These are phyloP conservation scores for Dendrobium nobile DNA, from an alignment of 106 monocot species.

Conservation along the genomic window DNA sequence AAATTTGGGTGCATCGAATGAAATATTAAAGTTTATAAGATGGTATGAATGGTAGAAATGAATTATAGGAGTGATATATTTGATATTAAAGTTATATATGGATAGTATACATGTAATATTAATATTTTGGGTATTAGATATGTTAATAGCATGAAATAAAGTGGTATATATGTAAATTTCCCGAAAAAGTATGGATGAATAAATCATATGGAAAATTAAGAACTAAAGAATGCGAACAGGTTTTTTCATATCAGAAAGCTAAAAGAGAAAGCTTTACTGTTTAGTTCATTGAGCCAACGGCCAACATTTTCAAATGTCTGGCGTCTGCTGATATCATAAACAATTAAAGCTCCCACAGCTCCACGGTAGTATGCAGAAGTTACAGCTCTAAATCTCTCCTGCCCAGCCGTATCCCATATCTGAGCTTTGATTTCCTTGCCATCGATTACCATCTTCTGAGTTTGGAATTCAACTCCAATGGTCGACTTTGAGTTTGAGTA, in stretches of 20 bases:
- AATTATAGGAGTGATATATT: too few relatives aligned
- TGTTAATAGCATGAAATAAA: too few relatives aligned
- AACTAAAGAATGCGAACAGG: too few relatives aligned
- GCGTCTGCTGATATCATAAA: constrained; percentile 6
- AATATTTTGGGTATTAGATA: too few relatives aligned
- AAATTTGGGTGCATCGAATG: too few relatives aligned
- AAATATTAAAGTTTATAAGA: too few relatives aligned
- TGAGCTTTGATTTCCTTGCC: constrained; percentile 12
- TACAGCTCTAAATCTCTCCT: constrained; percentile 8
- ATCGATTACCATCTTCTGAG: constrained; percentile 7
- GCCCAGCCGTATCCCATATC: constrained; percentile 10
- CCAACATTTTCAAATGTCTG: neutral
- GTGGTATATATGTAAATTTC: too few relatives aligned
- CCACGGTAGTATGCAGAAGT: constrained; percentile 11
- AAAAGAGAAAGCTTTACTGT: neutral
- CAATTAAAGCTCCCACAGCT: constrained; percentile 4
- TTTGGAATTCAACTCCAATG: constrained; percentile 11
- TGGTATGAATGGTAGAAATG: too few relatives aligned
- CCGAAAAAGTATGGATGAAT: neutral
- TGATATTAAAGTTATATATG: too few relatives aligned
- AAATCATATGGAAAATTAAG: neutral
- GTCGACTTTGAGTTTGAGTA: constrained; percentile 4
- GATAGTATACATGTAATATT: too few relatives aligned
- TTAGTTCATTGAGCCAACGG: constrained; percentile 7
- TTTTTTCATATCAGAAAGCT: too few relatives aligned